Percentiles rank a stretch among this genome's conserved stretches.
These are phyloP conservation scores for Ilyonectria mors-panacis DNA, from an alignment of 2,329 filamentous ascomycete genomes.

Conservation along the genomic window DNA sequence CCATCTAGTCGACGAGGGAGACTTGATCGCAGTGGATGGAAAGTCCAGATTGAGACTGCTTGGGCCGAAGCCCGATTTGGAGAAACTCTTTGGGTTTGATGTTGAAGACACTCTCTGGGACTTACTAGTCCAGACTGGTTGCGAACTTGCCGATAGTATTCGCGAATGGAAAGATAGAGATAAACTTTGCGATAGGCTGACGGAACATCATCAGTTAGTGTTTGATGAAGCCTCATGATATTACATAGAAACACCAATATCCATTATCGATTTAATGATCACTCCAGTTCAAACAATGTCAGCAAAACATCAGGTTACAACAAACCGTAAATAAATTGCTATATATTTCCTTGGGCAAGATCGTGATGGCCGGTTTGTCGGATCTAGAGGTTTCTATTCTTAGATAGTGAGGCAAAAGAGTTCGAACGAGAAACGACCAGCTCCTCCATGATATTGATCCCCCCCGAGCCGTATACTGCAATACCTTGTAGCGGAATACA, in stretches of 20 bases:
- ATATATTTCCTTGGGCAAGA: too few species aligned
- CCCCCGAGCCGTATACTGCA: too few species aligned
- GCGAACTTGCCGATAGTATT: slow-evolving; percentile 28
- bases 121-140: slow-evolving; percentile 30
- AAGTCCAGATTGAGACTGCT: slow-evolving; percentile 26
- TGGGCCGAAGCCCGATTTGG: slow-evolving; percentile 17
- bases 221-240: slow-evolving; percentile 21
- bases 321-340: not conserved
- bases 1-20: slow-evolving; percentile 28
- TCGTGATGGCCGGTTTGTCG: too few species aligned
- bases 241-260: not conserved
- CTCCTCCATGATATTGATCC: too few species aligned
- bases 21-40: slow-evolving; percentile 20
- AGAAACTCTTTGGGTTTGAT: slow-evolving; percentile 24
- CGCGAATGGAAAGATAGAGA: slow-evolving; percentile 23
- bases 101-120: slow-evolving; percentile 31
- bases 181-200: slow-evolving; percentile 25
- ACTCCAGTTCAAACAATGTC: not conserved
- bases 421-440: too few species aligned
- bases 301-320: not conserved
- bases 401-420: too few species aligned
- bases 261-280: not conserved
- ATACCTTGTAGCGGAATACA: too few species aligned
- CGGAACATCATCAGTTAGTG: slow-evolving; percentile 28
- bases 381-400: too few species aligned